Percentiles rank a stretch among this genome's conserved stretches.
phyloP scores from a whole-genome alignment of 805 yeast genomes.

The Saccharomycopsis fermentans region DNA sequence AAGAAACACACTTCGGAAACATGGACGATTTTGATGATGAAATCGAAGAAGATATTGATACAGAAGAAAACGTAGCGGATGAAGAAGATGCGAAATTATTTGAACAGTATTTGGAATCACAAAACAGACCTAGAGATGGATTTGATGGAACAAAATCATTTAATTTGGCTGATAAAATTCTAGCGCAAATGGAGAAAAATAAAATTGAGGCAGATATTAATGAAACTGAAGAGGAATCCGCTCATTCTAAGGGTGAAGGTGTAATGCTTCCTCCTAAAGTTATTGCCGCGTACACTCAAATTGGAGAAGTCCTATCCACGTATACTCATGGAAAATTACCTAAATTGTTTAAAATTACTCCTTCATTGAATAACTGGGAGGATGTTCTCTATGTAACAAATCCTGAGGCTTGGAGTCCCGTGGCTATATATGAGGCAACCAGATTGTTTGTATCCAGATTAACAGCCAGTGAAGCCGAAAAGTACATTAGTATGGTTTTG shows the following conservation, averaged over 20 bases:
- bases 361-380: constrained; percentile 90
- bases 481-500: constrained; percentile 58
- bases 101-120: constrained; percentile 55
- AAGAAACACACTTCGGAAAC: constrained; percentile 30
- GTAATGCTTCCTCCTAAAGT: constrained; percentile 93
- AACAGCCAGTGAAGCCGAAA: constrained; percentile 80
- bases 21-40: constrained; percentile 45
- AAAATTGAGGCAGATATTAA: constrained; percentile 14
- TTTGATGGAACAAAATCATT: constrained; percentile 34
- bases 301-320: constrained; percentile 75
- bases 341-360: constrained; percentile 90
- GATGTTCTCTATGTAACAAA: constrained; percentile 87
- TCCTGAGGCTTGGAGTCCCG: constrained; percentile 92
- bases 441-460: constrained; percentile 86
- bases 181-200: constrained; percentile 49
- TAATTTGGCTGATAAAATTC: constrained; percentile 84
- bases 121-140: constrained; percentile 22
- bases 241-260: constrained; percentile 46
- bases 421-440: constrained; percentile 90
- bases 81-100: constrained; percentile 79
- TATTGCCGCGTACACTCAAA: constrained; percentile 85
- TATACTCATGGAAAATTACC: constrained; percentile 96
- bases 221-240: constrained; percentile 21
- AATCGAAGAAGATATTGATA: constrained; percentile 39
- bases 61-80: constrained; percentile 55